phyloP scores from a whole-genome alignment of 1,139 yeast species.

The Pichia sorboxylosa region DNA sequence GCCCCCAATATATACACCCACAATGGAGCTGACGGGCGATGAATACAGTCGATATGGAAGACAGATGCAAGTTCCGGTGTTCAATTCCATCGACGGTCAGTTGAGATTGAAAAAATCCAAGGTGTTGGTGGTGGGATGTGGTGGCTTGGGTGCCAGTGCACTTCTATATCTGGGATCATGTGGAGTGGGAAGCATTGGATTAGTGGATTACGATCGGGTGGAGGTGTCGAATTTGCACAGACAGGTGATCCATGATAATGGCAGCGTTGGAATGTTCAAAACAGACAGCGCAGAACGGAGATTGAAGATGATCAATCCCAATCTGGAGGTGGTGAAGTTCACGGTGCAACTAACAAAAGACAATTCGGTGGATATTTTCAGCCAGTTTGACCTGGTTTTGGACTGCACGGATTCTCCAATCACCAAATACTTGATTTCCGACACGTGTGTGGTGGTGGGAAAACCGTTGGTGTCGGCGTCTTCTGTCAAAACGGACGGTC shows the following conservation, averaged over 20 bases:
- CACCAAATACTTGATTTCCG: slow-evolving; percentile 78
- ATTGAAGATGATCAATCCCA: slow-evolving; percentile 51
- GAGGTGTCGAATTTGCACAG: slow-evolving; percentile 81
- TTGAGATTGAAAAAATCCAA: slow-evolving; percentile 40
- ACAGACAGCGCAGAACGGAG: slow-evolving; percentile 63
- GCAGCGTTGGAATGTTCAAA: slow-evolving; percentile 56
- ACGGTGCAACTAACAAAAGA: slow-evolving; percentile 38
- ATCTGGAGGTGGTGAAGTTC: slow-evolving; percentile 43
- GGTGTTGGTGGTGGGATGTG: slow-evolving; percentile 84
- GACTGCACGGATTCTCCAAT: slow-evolving; percentile 95
- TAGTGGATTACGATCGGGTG: slow-evolving; percentile 78
- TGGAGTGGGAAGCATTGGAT: slow-evolving; percentile 78
- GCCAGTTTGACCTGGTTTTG: slow-evolving; percentile 59
- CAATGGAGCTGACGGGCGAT: slow-evolving; percentile 32
- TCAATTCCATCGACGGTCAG: slow-evolving; percentile 50
- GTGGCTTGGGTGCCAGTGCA: slow-evolving; percentile 94
- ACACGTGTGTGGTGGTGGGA: slow-evolving; percentile 59
- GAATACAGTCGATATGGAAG: slow-evolving; percentile 85
- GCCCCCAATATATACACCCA: too few relatives aligned
- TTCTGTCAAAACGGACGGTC: slow-evolving; percentile 88
- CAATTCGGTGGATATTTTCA: slow-evolving; percentile 56
- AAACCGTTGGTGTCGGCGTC: slow-evolving; percentile 84
- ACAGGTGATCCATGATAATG: slow-evolving; percentile 69
- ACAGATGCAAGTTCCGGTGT: slow-evolving; percentile 82
- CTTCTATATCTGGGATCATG: slow-evolving; percentile 75